Base-by-base conservation (phyloP, 2,329 filamentous ascomycete genomes). In the Talaromyces amestolkiae region DNA sequence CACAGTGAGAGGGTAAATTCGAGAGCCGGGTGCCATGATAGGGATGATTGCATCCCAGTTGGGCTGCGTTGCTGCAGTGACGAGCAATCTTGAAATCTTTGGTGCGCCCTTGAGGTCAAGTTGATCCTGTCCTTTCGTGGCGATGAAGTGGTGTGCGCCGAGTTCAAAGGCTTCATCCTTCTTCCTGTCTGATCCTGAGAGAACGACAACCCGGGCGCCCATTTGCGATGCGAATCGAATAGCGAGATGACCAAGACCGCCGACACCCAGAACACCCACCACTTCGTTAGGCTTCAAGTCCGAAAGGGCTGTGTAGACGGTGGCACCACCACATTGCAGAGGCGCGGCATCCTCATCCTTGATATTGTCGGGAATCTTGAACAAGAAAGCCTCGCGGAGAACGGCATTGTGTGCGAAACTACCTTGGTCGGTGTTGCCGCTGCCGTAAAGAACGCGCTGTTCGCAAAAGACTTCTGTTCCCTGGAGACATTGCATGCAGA, bases 171-270 rank as follows among this genome's bases (percentile, higher is more conserved):
- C 84, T 73, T 88, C 85, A 0, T 75, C 73, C 53, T 76, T 78
- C 76, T 87, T 87, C 64, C 76, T 76, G 1, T 73, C 75, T 1
- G 77, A 81, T 2, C 85, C 79, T 4, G 83, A 86, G 65, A 87
- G 86, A 2, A 80, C 85, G 10, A 85, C 80, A 3, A 87, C 81
- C 56, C 91, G 87, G 24, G 87, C 88, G 13, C 87, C 89, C 1
- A 94, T 79, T 1, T 90, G 90, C 70, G 84, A 87, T 0, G 90
- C 88, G 75, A 86, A 92, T 66, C 91, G 81, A 17, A 94, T 75
- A 0, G 86, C 91, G 68, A 93, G 87, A 73, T 94, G 90, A n/a
- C 90, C 0, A 73, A 92, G 80, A 0, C 90, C 90, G 27, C 90
- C 90, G 7, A 92, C 79, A 3, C 90, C 89, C n/a, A 91, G 81